These are phyloP conservation scores for Pseudogymnoascus sp. DNA, from an alignment of 2,329 filamentous ascomycete genomes.

Conservation along the genomic window DNA sequence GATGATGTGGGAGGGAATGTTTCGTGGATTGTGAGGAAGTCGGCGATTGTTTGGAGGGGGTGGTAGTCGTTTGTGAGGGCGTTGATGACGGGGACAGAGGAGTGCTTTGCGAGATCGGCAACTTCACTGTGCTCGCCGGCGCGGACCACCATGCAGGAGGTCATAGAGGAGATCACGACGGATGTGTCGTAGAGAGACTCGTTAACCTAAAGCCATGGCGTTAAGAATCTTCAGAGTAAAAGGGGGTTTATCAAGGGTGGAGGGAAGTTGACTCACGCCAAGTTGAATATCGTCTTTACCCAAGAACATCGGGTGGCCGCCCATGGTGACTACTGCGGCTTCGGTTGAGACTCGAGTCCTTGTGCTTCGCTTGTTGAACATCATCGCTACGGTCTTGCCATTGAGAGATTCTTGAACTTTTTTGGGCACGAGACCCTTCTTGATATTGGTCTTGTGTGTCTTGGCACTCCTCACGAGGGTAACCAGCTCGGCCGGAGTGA, in stretches of 20 bases:
- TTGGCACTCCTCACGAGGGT: constrained; percentile 78
- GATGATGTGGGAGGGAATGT: constrained; percentile 50
- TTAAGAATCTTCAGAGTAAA: background rate
- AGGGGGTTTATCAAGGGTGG: background rate
- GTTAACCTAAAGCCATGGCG: constrained; percentile 57
- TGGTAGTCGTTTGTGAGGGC: constrained; percentile 87
- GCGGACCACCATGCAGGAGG: constrained; percentile 73
- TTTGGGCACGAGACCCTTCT: constrained; percentile 56
- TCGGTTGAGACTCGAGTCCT: constrained; percentile 91
- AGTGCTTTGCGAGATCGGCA: constrained; percentile 62
- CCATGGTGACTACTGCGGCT: constrained; percentile 78
- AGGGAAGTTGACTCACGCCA: constrained; percentile 51
- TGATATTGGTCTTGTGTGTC: constrained; percentile 69
- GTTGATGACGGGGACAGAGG: constrained; percentile 76
- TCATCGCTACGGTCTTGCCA: constrained; percentile 83
- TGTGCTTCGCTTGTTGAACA: constrained; percentile 95
- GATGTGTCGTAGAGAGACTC: constrained; percentile 92
- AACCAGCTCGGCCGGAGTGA: constrained; percentile 72
- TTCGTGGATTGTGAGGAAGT: constrained; percentile 87
- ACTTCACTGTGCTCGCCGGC: constrained; percentile 75
- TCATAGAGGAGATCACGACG: constrained; percentile 90
- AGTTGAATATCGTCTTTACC: constrained; percentile 95
- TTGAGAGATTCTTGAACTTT: constrained; percentile 57
- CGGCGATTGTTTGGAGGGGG: constrained; percentile 88
- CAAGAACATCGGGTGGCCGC: constrained; percentile 92